phyloP scores from a whole-genome alignment of 257 asterid genomes.

The Rubia yunnanensis region DNA sequence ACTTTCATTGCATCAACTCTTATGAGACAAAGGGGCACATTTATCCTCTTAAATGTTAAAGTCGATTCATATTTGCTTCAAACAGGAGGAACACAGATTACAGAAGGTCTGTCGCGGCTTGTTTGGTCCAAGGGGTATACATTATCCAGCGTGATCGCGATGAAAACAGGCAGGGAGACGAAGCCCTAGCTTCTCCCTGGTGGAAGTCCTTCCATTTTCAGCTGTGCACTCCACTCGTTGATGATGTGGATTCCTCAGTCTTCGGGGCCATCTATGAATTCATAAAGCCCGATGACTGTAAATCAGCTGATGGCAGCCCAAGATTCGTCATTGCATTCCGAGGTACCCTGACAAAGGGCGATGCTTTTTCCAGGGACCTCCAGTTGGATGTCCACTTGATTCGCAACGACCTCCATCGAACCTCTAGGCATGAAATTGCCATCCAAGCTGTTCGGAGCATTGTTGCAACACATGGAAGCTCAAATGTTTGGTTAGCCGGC shows the following conservation, averaged over 20 bases:
- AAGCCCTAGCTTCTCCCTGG: constrained; percentile 89
- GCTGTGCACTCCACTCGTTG: constrained; percentile 47
- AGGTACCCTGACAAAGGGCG: constrained; percentile 81
- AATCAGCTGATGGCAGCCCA: constrained; percentile 28
- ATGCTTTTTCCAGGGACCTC: constrained; percentile 57
- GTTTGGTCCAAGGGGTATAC: constrained; percentile 83
- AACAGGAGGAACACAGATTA: constrained; percentile 55
- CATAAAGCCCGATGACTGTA: constrained; percentile 17
- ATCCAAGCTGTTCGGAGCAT: constrained; percentile 62
- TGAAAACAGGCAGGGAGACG: constrained; percentile 50
- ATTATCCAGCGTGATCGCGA: constrained; percentile 77
- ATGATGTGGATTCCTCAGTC: constrained; percentile 58
- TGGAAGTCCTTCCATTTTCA: constrained; percentile 59
- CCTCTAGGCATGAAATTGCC: constrained; percentile 66
- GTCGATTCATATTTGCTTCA: neutral
- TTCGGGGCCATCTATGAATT: constrained; percentile 75
- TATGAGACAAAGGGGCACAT: neutral
- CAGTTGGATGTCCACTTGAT: constrained; percentile 57
- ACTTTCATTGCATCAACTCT: neutral
- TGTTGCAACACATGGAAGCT: constrained; percentile 55
- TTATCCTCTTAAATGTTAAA: neutral
- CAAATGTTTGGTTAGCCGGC: constrained; percentile 66
- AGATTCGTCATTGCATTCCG: constrained; percentile 59
- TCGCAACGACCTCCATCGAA: constrained; percentile 61
- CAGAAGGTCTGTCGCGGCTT: constrained; percentile 72